Conservation (phyloP, 805 yeast species). For the Kuraishia capsulata region DNA sequence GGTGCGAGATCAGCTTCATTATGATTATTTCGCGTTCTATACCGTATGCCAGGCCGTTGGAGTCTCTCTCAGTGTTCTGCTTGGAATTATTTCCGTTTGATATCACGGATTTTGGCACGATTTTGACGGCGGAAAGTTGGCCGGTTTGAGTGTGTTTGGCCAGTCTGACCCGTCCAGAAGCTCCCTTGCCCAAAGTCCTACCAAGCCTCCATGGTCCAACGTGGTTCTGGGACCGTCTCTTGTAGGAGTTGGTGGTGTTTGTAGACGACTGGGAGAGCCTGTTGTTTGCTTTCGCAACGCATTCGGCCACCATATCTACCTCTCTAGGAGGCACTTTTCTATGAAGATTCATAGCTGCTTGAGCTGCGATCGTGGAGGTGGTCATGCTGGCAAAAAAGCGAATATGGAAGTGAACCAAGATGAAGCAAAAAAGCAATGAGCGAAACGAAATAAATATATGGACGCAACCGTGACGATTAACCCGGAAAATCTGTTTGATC, state of each 20-base stretch:
- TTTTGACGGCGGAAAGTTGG: constrained; percentile 75
- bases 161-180: constrained; percentile 70
- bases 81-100: constrained; percentile 15
- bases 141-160: constrained; percentile 66
- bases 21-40: constrained; percentile 80
- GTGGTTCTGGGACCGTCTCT: constrained; percentile 25
- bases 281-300: constrained; percentile 26
- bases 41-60: constrained; percentile 67
- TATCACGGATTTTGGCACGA: constrained; percentile 58
- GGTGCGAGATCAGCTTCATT: constrained; percentile 73
- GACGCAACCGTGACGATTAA: too few relatives aligned
- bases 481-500: too few relatives aligned
- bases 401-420: too few relatives aligned
- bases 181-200: constrained; percentile 71
- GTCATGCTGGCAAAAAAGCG: not conserved
- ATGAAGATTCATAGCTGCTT: not conserved
- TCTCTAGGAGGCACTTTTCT: constrained; percentile 35
- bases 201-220: constrained; percentile 85
- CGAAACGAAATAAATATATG: too few relatives aligned
- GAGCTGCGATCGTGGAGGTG: not conserved
- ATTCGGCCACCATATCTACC: constrained; percentile 33
- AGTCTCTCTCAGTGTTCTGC: constrained; percentile 25
- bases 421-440: too few relatives aligned
- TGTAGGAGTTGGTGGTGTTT: constrained; percentile 21
- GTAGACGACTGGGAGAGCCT: constrained; percentile 32